Evolutionary conservation across 1,284 basidiomycete species (phyloP), one percentile per base, ranked within the genome.

Genomic region (Ceratobasidium sp.): DNA sequence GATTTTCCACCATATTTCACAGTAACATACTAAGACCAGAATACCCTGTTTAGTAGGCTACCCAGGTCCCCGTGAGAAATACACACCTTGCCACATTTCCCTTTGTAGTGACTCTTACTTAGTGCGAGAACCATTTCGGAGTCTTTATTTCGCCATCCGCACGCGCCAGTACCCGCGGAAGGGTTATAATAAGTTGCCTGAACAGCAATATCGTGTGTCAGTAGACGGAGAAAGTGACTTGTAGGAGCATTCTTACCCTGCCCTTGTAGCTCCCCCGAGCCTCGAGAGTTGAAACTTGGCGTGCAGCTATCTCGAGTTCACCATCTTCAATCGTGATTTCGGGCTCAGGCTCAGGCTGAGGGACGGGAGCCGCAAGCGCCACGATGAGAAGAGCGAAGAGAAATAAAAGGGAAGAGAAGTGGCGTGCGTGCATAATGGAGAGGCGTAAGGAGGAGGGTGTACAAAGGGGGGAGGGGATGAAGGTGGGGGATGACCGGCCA

Each of bases 151-250:
- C 18, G 40, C 61, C 46, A 49, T 33, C 61, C 61, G 44, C 61
- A 63, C 28, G 61, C 61, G 30, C 61, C 61, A 18, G 46, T 36
- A 38, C 36, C 36, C 7, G 9, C 36, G 1, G 36, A 38, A 8
- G 66, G 66, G 42, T 58, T 33, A n/a, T 69, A 69, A 8, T 18
- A 69, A 3, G 66, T 69, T 1, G 40, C 42, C 66, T 69, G n/a
- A 49, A n/a, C 18, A 46, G 38, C 21, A 44, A 23, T 11, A 54
- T 14, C 7, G 18, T 59, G 21, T 25, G 16, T 44, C 36, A 23
- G 23, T 38, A 6, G 9, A 38, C 1, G 7, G 36, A 38, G 36
- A 7, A 11, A 38, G 36, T 7, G 6, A 8, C 8, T 6, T 11
- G 36, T 11, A 11, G 25, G 3, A 25, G 8, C 2, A 16, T n/a